A percentile compares a stretch with the other conserved stretches of the same genome.
Conservation (phyloP, 192 early-diverging fungal genomes). For the Backusella tarrabulga region DNA sequence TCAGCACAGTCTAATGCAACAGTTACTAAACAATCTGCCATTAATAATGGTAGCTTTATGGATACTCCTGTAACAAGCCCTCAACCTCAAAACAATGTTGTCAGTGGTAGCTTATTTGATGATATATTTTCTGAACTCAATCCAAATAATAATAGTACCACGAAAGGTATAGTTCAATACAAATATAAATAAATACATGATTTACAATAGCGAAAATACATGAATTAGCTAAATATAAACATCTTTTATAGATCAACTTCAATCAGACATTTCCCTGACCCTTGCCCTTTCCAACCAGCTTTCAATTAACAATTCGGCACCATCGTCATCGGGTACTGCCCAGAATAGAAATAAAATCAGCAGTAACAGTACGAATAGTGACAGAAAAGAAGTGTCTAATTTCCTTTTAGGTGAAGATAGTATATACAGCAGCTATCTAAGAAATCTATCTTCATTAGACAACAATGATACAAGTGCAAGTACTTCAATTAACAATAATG, state of each 20-base stretch:
- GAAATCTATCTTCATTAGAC: not conserved
- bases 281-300: constrained; percentile 22
- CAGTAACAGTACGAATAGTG: not conserved
- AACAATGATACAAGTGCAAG: not conserved
- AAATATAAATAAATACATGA: not conserved
- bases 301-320: not conserved
- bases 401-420: constrained; percentile 24
- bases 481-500: not conserved
- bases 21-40: not conserved
- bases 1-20: not conserved
- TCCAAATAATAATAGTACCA: constrained; percentile 1
- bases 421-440: constrained; percentile 29
- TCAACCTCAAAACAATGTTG: not conserved
- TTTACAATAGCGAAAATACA: constrained; percentile 3
- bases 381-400: constrained; percentile 1
- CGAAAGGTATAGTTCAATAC: not conserved
- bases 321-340: not conserved
- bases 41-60: not conserved
- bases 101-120: constrained; percentile 24
- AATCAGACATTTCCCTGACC: constrained; percentile 19
- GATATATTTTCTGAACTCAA: constrained; percentile 26
- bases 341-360: not conserved
- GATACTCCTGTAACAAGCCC: not conserved
- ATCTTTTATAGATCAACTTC: constrained; percentile 7
- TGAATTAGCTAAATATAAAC: not conserved